Base-by-base conservation (phyloP, 176 grass and related monocot genomes). In the Cenchrus americanus region DNA sequence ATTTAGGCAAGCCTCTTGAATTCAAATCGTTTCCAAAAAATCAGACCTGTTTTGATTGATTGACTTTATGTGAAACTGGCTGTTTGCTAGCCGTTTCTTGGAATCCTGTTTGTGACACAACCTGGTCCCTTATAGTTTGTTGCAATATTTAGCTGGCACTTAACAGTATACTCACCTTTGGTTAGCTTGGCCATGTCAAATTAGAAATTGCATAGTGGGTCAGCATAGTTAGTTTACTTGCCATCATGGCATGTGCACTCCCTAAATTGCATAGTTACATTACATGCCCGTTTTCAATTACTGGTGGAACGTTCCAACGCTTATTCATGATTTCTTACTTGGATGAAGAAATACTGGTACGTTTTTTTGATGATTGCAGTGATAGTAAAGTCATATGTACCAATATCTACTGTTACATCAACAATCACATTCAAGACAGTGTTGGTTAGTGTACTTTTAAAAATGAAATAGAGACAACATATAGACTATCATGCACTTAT, bases 261-360 rank as follows among this genome's bases (percentile, higher is more conserved):
- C 44, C 7, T 81, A 24, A 42, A 55, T 48, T 55, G 14, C 8
- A 30, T 71, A 82, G 5, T 82, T 73, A 64, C 4, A 34, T 55
- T 63, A 27, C 22, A 80, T 66, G 14, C 22, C n/a, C 9, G 73
- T 54, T 66, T 65, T 80, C 12, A 54, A 77, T 85, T 75, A 62
- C 87, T 96, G 93, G 81, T 69, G 93, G 89, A 69, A 62, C 86
- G 75, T 94, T 89, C 67, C 87, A 96, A 76, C 88, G 96, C 50
- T 80, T 99, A 80, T 99, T 99, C 82, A 94, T 96, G 89, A 94
- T 99, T 78, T 99, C 96, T 78, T 99, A 99, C 73, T 91, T 99
- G 69, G 96, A 99, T 83, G 96, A 99, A 86, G 96, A 96, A 84
- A 99, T 99, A 90, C 30, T 96, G 96, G 96, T 99, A 96, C 10